Percentiles rank a stretch among this genome's conserved stretches.
Conservation (phyloP, 1,284 basidiomycete genomes). For the Chondrostereum purpureum region DNA sequence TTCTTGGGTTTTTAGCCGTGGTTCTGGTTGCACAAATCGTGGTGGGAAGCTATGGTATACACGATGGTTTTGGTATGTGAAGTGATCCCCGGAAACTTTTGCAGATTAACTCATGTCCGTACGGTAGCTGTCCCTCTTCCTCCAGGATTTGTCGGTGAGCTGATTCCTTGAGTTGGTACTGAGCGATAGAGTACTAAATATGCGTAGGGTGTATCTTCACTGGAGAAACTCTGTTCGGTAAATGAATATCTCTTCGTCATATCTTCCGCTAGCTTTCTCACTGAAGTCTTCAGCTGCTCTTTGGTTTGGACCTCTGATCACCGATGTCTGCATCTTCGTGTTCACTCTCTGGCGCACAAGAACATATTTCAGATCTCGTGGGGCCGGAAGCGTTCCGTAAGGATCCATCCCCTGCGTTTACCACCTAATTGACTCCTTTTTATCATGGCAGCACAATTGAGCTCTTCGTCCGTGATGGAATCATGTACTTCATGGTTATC, state of each 20-base stretch:
- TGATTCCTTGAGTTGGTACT: too few relatives aligned
- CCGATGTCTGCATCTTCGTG: slow-evolving; percentile 11
- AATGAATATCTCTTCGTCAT: too few relatives aligned
- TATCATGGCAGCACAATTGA: slow-evolving; percentile 6
- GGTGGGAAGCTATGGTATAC: slow-evolving; percentile 9
- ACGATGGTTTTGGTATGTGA: slow-evolving; percentile 13
- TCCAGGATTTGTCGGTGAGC: neutral
- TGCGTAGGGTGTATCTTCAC: neutral
- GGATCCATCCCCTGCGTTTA: neutral
- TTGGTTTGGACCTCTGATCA: slow-evolving; percentile 13
- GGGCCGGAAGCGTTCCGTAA: neutral
- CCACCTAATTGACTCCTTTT: neutral
- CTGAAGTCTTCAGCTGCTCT: slow-evolving; percentile 11
- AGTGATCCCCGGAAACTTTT: slow-evolving; percentile 9
- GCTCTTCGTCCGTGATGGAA: slow-evolving; percentile 13
- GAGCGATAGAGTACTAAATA: too few relatives aligned
- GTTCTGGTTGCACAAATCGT: slow-evolving; percentile 12
- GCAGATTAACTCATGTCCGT: neutral
- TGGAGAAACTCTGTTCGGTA: neutral
- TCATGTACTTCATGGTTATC: slow-evolving; percentile 13
- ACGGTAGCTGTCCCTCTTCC: neutral
- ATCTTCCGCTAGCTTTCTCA: too few relatives aligned
- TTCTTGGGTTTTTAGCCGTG: slow-evolving; percentile 14
- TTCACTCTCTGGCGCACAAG: slow-evolving; percentile 12
- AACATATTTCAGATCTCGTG: slow-evolving; percentile 3